phyloP scores from a whole-genome alignment of 192 early-diverging fungal species.

The Coemansia sp. region DNA sequence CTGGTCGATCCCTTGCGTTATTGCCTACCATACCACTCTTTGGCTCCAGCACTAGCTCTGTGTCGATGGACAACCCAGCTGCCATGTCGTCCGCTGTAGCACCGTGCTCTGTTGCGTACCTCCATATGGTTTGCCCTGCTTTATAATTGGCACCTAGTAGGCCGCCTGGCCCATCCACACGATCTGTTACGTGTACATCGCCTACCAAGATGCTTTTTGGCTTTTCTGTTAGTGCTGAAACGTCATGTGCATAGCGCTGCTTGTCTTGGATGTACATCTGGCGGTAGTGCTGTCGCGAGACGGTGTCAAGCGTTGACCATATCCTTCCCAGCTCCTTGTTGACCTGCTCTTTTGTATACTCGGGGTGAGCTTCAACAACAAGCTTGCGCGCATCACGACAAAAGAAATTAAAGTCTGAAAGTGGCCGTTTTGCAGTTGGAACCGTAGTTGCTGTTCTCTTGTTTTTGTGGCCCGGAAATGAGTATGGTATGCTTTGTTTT shows the following conservation, averaged over 20 bases:
- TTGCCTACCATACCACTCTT: neutral
- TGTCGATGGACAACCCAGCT: neutral
- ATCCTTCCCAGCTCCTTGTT: slow-evolving; percentile 51
- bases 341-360: slow-evolving; percentile 51
- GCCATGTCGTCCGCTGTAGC: neutral
- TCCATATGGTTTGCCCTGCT: slow-evolving; percentile 22
- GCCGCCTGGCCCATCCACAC: neutral
- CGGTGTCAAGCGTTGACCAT: slow-evolving; percentile 36
- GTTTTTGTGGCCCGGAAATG: neutral
- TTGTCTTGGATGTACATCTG: slow-evolving; percentile 42
- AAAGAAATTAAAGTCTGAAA: slow-evolving; percentile 53
- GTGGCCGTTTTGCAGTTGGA: slow-evolving; percentile 33
- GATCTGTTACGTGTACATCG: neutral
- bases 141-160: neutral
- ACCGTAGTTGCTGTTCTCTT: neutral
- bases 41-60: neutral
- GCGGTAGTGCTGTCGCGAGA: slow-evolving; percentile 45
- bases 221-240: slow-evolving; percentile 1
- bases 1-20: neutral
- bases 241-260: slow-evolving; percentile 27
- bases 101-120: slow-evolving; percentile 3
- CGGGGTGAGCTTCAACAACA: slow-evolving; percentile 38
- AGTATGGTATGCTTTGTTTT: neutral
- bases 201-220: neutral
- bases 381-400: slow-evolving; percentile 51